Percentiles rank a stretch among this genome's conserved stretches.
phyloP scores from a whole-genome alignment of 441 rosid genomes.

The Viola pubescens region DNA sequence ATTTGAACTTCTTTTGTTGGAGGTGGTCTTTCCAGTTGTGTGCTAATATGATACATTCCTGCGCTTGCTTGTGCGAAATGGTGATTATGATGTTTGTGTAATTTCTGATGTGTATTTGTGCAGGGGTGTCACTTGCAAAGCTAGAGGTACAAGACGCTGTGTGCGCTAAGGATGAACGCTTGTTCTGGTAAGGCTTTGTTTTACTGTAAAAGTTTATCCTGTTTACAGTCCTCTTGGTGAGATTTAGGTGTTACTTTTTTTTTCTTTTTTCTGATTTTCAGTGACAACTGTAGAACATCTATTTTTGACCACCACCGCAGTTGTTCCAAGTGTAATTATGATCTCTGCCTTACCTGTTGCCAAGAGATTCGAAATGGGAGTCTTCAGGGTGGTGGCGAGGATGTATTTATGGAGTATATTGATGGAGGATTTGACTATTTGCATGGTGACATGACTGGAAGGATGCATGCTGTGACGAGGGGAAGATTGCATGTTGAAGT shows the following conservation, averaged over 20 bases:
- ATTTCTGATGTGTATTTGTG: background rate
- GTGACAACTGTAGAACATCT: slow-evolving; percentile 65
- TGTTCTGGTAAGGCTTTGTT: slow-evolving; percentile 34
- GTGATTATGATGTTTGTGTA: too few species aligned
- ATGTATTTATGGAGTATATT: slow-evolving; percentile 31
- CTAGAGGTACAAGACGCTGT: slow-evolving; percentile 24
- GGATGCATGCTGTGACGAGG: background rate
- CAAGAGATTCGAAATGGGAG: slow-evolving; percentile 61
- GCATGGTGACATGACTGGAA: slow-evolving; percentile 36
- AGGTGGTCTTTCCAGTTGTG: too few species aligned
- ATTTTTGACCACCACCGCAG: slow-evolving; percentile 72
- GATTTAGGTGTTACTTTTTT: background rate
- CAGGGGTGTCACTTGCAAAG: slow-evolving; percentile 32
- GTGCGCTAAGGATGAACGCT: slow-evolving; percentile 31
- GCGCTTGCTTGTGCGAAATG: too few species aligned
- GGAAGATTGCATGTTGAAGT: background rate
- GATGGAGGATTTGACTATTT: slow-evolving; percentile 31
- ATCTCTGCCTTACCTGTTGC: slow-evolving; percentile 79
- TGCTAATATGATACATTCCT: too few species aligned
- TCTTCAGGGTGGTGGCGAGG: slow-evolving; percentile 34
- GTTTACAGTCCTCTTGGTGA: too few species aligned
- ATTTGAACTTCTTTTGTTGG: too few species aligned
- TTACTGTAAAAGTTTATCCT: background rate
- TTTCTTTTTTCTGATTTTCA: slow-evolving; percentile 22
- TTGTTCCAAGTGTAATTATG: slow-evolving; percentile 54